These are phyloP conservation scores for Heliosperma pusillum DNA, from an alignment of 148 eudicot species.

Conservation along the genomic window DNA sequence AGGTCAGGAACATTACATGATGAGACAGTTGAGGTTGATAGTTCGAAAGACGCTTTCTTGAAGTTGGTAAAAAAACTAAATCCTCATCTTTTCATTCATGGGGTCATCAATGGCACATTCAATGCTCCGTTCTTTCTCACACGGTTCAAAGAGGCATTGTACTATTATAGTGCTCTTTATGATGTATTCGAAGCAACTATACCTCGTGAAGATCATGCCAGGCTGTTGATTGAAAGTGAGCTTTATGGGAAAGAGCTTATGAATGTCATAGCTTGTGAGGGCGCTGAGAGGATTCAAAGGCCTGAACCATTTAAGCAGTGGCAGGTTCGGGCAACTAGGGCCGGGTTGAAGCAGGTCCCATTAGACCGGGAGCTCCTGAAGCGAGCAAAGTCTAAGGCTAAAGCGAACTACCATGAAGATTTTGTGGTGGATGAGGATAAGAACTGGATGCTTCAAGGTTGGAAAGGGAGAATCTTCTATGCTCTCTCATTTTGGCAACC, in stretches of 20 bases:
- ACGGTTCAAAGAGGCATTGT: constrained; percentile 49
- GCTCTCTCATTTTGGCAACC: constrained; percentile 53
- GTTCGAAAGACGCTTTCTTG: constrained; percentile 50
- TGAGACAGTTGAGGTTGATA: constrained; percentile 38
- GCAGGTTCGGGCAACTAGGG: constrained; percentile 44
- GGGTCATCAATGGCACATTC: constrained; percentile 41
- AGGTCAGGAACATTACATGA: constrained; percentile 40
- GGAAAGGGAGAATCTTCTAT: constrained; percentile 54
- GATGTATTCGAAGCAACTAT: constrained; percentile 46
- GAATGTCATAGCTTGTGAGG: constrained; percentile 59
- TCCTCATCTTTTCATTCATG: constrained; percentile 50
- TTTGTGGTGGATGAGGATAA: constrained; percentile 52
- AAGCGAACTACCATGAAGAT: constrained; percentile 46
- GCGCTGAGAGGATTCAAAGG: constrained; percentile 45
- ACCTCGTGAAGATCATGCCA: constrained; percentile 36
- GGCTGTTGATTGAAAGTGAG: constrained; percentile 41
- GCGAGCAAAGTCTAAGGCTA: constrained; percentile 37
- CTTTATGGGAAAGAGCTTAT: constrained; percentile 36
- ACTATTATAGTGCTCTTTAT: constrained; percentile 33
- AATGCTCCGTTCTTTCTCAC: constrained; percentile 58
- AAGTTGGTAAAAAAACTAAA: constrained; percentile 39
- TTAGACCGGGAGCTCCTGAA: constrained; percentile 35
- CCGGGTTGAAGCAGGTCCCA: constrained; percentile 39
- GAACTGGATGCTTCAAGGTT: constrained; percentile 58
- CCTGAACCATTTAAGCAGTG: constrained; percentile 63